Conservation (phyloP, 1,284 basidiomycete species). For the Ustilago loliicola region DNA sequence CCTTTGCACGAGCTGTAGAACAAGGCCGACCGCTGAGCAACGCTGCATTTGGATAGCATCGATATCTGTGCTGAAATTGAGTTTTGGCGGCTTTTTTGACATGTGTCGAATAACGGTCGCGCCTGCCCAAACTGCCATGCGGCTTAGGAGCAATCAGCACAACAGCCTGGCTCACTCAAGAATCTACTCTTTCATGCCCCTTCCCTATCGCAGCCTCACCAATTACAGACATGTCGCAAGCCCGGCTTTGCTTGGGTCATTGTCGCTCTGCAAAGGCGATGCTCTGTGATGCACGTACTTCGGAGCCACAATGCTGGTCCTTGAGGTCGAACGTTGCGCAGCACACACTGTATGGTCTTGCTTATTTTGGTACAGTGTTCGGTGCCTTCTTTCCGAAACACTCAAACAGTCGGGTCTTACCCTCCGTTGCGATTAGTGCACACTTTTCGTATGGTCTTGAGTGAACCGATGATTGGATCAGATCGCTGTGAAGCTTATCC, state of each 20-base stretch:
- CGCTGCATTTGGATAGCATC: constrained; percentile 3
- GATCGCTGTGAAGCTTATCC: background rate
- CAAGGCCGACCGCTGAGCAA: background rate
- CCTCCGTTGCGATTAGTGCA: background rate
- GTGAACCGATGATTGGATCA: background rate
- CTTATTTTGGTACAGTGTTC: constrained; percentile 1
- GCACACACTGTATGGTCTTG: constrained; percentile 6
- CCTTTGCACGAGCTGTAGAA: background rate
- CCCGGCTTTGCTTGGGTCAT: background rate
- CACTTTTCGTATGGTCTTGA: background rate
- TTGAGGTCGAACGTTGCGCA: background rate
- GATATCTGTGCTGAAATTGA: background rate
- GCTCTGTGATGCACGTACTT: constrained; percentile 39
- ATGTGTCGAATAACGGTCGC: constrained; percentile 49
- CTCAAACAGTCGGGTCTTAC: constrained; percentile 29
- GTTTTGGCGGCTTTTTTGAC: constrained; percentile 28
- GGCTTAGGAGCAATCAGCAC: background rate
- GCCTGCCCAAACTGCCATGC: background rate
- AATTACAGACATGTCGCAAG: constrained; percentile 26
- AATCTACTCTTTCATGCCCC: constrained; percentile 28
- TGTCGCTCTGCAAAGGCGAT: background rate
- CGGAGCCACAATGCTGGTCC: constrained; percentile 13
- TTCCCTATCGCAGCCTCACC: background rate
- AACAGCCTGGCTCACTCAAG: constrained; percentile 20
- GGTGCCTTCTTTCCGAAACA: constrained; percentile 20